Conservation (phyloP, 495 filamentous ascomycete species). For the Tuber brumale region DNA sequence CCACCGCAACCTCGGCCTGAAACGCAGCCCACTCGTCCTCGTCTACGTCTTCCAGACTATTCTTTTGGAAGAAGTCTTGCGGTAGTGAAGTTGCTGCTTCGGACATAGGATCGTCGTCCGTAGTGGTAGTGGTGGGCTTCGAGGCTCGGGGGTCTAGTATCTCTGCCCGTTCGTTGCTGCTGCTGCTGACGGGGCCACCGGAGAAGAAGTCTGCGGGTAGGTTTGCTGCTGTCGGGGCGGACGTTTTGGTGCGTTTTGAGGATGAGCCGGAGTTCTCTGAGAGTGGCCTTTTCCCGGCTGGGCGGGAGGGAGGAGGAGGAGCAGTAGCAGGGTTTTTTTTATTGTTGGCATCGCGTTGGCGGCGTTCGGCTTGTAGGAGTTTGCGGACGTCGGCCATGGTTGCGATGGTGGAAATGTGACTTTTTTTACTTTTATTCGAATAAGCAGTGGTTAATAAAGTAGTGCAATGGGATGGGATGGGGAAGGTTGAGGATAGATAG, state of each 20-base stretch:
- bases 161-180: constrained; percentile 1
- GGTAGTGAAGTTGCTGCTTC: constrained; percentile 23
- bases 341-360: constrained; percentile 26
- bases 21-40: constrained; percentile 90
- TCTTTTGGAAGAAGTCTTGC: constrained; percentile 31
- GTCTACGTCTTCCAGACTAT: constrained; percentile 48
- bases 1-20: constrained; percentile 71
- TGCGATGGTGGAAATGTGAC: background rate
- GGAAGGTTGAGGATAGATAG: background rate
- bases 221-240: constrained; percentile 1
- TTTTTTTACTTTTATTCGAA: background rate
- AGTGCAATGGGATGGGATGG: background rate
- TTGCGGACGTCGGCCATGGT: constrained; percentile 36
- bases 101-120: constrained; percentile 22
- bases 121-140: background rate
- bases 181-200: constrained; percentile 6
- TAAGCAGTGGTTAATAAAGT: constrained; percentile 1
- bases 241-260: constrained; percentile 27
- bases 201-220: constrained; percentile 28
- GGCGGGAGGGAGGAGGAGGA: constrained; percentile 8
- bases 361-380: constrained; percentile 32
- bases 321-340: constrained; percentile 6
- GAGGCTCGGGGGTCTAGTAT: background rate
- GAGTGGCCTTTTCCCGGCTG: constrained; percentile 24
- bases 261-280: constrained; percentile 10